A percentile compares a stretch with the other conserved stretches of the same genome.
Evolutionary conservation across 2,329 filamentous ascomycete genomes (phyloP).

Genomic region (Nigrospora osmanthi): DNA sequence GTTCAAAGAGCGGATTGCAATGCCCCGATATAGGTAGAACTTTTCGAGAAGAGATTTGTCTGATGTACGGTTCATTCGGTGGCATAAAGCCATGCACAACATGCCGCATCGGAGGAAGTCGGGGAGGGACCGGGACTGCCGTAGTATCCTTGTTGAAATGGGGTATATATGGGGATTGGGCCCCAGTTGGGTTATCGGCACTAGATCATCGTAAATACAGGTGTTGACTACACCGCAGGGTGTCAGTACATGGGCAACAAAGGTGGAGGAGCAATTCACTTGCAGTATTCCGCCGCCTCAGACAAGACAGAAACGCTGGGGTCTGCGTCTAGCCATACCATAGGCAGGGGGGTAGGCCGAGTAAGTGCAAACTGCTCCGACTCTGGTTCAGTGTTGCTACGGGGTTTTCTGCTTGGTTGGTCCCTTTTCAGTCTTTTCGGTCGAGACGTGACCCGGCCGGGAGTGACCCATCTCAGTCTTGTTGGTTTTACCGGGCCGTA

Average conservation of each 20-base stretch:
- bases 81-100: constrained; percentile 22
- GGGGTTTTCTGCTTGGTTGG: no score
- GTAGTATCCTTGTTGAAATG: constrained; percentile 12
- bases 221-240: constrained; percentile 13
- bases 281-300: constrained; percentile 15
- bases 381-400: no score
- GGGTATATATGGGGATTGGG: constrained; percentile 16
- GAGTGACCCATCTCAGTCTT: constrained; percentile 13
- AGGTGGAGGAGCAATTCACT: constrained; percentile 1
- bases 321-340: not conserved
- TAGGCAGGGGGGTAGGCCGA: not conserved
- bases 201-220: constrained; percentile 19
- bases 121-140: constrained; percentile 10
- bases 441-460: constrained; percentile 14
- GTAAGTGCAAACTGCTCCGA: no score
- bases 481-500: constrained; percentile 15
- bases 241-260: not conserved
- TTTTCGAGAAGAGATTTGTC: constrained; percentile 12
- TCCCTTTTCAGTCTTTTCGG: not conserved
- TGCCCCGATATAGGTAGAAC: constrained; percentile 21
- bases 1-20: constrained; percentile 21
- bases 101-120: constrained; percentile 20
- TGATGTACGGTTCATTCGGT: constrained; percentile 20
- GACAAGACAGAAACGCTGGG: constrained; percentile 6
- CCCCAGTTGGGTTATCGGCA: constrained; percentile 13